Evolutionary conservation across 495 filamentous ascomycete genomes (phyloP), one percentile per base, ranked within the genome.

Genomic region (Trichocladium uniseriatum): DNA sequence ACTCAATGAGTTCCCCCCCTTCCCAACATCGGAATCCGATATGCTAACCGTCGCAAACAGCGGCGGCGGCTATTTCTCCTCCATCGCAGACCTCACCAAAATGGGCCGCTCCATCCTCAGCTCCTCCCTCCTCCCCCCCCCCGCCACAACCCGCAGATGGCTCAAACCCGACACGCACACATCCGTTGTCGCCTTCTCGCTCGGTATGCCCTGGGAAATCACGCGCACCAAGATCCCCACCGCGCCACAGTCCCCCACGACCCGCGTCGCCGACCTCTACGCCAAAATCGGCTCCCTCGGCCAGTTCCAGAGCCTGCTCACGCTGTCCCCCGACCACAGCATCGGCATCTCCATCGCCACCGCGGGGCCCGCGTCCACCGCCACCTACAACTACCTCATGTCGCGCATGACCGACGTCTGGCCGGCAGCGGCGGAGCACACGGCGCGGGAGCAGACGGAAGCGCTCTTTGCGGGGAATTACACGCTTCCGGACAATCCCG

Each of bases 161-260:
- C 52, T 84, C 31, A 76, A 77, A 45, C 77, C 78, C 3, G 9
- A 56, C 20, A 48, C 66, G 1, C 68, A 74, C 54, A 75, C 75
- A 2, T 64, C 73, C 4, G 59, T 56, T 14, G 44, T 69, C 0
- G 49, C 50, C 6, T 43, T 61, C 18, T 67, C 69, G 6, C 60
- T 81, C 37, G 79, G 79, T n/a, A 64, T 72, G 0, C 79, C 80
- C 1, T 81, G 77, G 78, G 80, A 82, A 43, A 80, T 68, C 53
- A 55, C 67, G 10, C 50, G 56, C 20, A 16, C 19, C 9, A 5
- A 10, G 3, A 9, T 28, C 4, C 22, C 29, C 21, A 18, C 44
- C 15, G 27, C 50, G 0, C 20, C 45, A 13, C 27, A 38, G 5
- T 10, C 47, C 6, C 9, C 24, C 2, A 39, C 20, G 11, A 59